These are phyloP conservation scores for Phylloporus arenicola DNA, from an alignment of 768 basidiomycete genomes.

Conservation along the genomic window DNA sequence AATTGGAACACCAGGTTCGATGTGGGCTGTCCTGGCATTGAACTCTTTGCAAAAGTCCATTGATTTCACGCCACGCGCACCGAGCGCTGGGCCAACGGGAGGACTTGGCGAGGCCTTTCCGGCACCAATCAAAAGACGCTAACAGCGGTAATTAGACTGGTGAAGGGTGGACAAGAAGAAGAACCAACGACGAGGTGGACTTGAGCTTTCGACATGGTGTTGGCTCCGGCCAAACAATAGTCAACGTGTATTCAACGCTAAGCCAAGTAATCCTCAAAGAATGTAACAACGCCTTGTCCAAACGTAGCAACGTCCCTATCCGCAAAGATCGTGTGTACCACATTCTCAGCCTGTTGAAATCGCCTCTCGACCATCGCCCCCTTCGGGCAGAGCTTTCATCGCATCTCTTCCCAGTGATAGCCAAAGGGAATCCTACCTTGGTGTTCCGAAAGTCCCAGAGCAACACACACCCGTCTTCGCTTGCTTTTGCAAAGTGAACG, in stretches of 20 bases:
- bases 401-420: conserved; percentile 8
- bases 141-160: conserved; percentile 11
- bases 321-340: conserved; percentile 38
- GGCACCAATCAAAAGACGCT: conserved; percentile 86
- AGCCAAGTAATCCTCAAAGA: conserved; percentile 30
- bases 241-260: conserved; percentile 6
- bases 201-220: conserved; percentile 62
- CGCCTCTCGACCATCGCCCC: conserved; percentile 31
- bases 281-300: conserved; percentile 36
- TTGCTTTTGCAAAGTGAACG: conserved; percentile 43
- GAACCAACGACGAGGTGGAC: conserved; percentile 72
- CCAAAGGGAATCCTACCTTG: conserved; percentile 33
- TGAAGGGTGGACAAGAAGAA: conserved; percentile 4
- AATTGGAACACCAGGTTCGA: conserved; percentile 77
- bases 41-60: conserved; percentile 99
- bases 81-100: conserved; percentile 94
- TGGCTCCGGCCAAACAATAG: conserved; percentile 18
- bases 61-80: conserved; percentile 96
- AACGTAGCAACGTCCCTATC: conserved; percentile 39
- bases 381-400: conserved; percentile 28
- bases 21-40: conserved; percentile 91
- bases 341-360: conserved; percentile 29
- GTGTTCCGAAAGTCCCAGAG: conserved; percentile 49
- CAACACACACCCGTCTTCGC: conserved; percentile 38
- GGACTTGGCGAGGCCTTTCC: conserved; percentile 95